Conservation (phyloP, 2,329 filamentous ascomycete genomes). For the Xylariaceae sp. region DNA sequence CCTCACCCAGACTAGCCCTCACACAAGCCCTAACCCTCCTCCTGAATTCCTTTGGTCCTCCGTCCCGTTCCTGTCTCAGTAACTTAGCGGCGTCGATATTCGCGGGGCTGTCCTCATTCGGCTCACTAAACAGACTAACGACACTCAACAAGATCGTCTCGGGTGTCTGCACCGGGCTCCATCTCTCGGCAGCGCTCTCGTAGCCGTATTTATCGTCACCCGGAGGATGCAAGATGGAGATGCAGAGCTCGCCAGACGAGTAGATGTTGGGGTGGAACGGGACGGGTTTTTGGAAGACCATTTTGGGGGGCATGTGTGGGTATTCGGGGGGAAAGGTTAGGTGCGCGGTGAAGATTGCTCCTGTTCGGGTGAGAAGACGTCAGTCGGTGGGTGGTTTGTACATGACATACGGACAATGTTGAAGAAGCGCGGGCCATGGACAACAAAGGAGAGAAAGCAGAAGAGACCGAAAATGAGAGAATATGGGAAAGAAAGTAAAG, state of each 20-base stretch:
- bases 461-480: neutral
- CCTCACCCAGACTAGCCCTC: slow-evolving; percentile 74
- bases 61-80: slow-evolving; percentile 72
- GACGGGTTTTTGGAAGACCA: slow-evolving; percentile 80
- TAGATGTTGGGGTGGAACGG: slow-evolving; percentile 96
- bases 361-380: slow-evolving; percentile 42
- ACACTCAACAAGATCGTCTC: slow-evolving; percentile 91
- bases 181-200: slow-evolving; percentile 83
- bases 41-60: slow-evolving; percentile 66
- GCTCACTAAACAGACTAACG: slow-evolving; percentile 85
- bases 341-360: slow-evolving; percentile 85
- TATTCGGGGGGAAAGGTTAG: slow-evolving; percentile 82
- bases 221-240: slow-evolving; percentile 92
- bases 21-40: slow-evolving; percentile 74
- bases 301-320: slow-evolving; percentile 80
- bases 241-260: slow-evolving; percentile 81
- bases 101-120: slow-evolving; percentile 92
- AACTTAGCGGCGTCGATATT: slow-evolving; percentile 90
- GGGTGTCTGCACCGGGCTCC: slow-evolving; percentile 90
- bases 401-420: no score
- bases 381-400: neutral
- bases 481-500: neutral
- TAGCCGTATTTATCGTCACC: slow-evolving; percentile 94
- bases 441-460: neutral
- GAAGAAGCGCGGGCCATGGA: neutral